Evolutionary conservation across 2,329 filamentous ascomycete genomes (phyloP).

Genomic region (Colletotrichum tropicale): DNA sequence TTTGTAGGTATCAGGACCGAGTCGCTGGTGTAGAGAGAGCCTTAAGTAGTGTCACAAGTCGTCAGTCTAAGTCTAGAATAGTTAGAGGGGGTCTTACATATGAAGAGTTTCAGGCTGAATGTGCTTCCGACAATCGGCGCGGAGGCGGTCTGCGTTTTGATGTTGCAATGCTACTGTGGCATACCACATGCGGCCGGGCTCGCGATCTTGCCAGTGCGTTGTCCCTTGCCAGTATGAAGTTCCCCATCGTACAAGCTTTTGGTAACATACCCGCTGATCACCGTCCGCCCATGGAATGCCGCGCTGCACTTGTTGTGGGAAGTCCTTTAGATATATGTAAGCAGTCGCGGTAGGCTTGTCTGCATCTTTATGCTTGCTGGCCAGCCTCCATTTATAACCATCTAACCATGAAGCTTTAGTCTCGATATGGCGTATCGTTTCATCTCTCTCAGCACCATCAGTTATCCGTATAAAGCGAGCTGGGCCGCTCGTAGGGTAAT

Average conservation of each 20-base stretch:
- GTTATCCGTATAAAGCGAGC: neutral
- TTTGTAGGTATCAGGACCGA: neutral
- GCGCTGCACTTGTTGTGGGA: neutral
- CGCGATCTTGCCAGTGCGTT: neutral
- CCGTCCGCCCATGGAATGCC: neutral
- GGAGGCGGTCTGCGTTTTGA: neutral
- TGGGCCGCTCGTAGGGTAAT: neutral
- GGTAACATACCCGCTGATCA: neutral
- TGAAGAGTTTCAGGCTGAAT: neutral
- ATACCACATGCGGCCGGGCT: neutral
- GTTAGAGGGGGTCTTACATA: neutral
- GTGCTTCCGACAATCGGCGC: neutral
- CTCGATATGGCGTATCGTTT: neutral
- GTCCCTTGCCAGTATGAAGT: neutral
- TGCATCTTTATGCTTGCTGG: neutral
- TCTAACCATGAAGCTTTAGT: neutral
- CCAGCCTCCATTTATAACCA: neutral
- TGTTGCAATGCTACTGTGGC: neutral
- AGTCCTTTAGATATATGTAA: neutral
- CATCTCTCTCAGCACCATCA: neutral
- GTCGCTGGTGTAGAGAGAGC: neutral
- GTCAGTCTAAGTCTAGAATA: neutral
- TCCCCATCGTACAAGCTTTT: neutral
- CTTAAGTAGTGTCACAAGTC: rapidly evolving
- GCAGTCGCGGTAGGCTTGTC: neutral